These are phyloP conservation scores for Globisporangium paddicum DNA, from an alignment of 352 stramenopile species.

Conservation along the genomic window DNA sequence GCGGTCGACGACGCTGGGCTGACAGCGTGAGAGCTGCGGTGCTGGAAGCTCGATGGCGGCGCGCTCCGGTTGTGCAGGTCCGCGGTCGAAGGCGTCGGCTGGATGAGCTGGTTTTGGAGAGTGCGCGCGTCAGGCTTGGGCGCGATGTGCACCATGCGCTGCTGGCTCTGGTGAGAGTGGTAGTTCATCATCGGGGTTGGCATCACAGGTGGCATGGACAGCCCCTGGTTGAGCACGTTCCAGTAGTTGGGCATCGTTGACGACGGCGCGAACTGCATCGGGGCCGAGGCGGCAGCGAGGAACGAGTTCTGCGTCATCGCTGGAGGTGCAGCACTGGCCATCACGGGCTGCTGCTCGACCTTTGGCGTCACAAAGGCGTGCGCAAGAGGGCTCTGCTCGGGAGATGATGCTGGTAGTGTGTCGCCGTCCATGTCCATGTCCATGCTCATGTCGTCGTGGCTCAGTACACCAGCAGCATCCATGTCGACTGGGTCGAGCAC, in stretches of 20 bases:
- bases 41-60: conserved; percentile 4
- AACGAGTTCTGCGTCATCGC: not conserved
- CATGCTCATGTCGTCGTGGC: conserved; percentile 26
- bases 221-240: conserved; percentile 78
- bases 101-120: conserved; percentile 14
- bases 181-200: conserved; percentile 1
- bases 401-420: conserved; percentile 9
- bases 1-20: conserved; percentile 2
- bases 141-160: conserved; percentile 71
- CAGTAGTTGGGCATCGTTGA: conserved; percentile 84
- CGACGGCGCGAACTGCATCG: conserved; percentile 53
- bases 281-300: conserved; percentile 14
- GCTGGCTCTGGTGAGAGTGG: conserved; percentile 19
- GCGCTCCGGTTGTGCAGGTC: not conserved
- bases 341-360: conserved; percentile 3
- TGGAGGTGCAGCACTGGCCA: not conserved
- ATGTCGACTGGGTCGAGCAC: conserved; percentile 25
- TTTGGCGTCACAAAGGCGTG: conserved; percentile 6
- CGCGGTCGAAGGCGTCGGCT: not conserved
- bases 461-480: not conserved
- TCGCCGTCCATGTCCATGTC: conserved; percentile 30
- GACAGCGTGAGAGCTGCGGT: not conserved
- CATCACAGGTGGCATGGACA: conserved; percentile 23
- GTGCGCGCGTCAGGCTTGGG: conserved; percentile 49
- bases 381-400: conserved; percentile 11